Conservation (phyloP, 1,139 yeast species). For the Blastobotrys raffinosifermentans region DNA sequence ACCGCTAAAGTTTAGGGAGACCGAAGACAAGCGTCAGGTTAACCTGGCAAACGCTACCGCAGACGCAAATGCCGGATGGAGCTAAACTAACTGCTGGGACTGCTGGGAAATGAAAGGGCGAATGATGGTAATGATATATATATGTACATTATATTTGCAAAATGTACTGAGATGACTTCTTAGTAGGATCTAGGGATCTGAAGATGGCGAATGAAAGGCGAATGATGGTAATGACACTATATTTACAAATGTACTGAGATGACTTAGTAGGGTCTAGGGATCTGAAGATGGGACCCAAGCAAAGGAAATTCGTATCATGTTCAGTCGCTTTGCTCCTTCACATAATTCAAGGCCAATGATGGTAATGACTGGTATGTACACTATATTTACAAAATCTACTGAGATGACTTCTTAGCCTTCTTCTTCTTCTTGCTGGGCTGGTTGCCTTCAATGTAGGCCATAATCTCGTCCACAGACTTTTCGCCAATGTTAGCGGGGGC, state of each 20-base stretch:
- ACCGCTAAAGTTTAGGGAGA: slow-evolving; percentile 8
- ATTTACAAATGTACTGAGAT: no score
- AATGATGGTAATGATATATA: neutral
- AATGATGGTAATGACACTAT: no score
- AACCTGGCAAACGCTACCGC: slow-evolving; percentile 6
- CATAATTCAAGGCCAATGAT: no score
- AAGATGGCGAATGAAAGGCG: no score
- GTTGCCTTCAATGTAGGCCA: slow-evolving; percentile 32
- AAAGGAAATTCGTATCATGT: no score
- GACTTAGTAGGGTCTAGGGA: no score
- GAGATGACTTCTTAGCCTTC: slow-evolving; percentile 11
- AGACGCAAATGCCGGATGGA: slow-evolving; percentile 13
- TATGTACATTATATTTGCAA: slow-evolving; percentile 4
- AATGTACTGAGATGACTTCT: no score
- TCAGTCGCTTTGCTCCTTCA: no score
- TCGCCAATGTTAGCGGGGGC: slow-evolving; percentile 13
- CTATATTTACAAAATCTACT: slow-evolving; percentile 10
- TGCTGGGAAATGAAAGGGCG: neutral
- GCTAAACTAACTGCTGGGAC: slow-evolving; percentile 4
- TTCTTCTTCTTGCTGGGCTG: slow-evolving; percentile 10
- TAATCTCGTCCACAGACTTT: slow-evolving; percentile 31
- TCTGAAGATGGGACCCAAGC: no score
- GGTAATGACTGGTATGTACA: neutral
- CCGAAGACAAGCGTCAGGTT: slow-evolving; percentile 3
- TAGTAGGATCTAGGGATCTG: no score